Evolutionary conservation across 805 yeast genomes (phyloP).

Genomic region (Metschnikowia drakensbergensis): DNA sequence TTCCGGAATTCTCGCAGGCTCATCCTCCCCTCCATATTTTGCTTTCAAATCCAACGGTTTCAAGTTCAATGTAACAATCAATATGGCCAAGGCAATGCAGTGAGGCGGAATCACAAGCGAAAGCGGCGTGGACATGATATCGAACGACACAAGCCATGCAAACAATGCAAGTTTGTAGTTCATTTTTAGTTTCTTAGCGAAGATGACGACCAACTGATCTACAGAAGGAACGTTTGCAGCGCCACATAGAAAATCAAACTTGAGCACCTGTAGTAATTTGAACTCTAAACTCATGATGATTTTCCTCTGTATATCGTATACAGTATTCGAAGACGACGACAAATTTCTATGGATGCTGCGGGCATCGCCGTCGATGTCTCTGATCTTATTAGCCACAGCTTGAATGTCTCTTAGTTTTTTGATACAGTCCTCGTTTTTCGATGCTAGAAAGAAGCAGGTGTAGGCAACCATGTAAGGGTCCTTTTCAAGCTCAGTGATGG

Average conservation of each 20-base stretch:
- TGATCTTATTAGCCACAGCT: constrained; percentile 42
- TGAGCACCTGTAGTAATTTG: constrained; percentile 67
- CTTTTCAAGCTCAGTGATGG: constrained; percentile 25
- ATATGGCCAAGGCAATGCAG: constrained; percentile 63
- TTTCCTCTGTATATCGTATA: constrained; percentile 53
- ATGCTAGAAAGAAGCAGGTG: constrained; percentile 64
- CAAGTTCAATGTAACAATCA: constrained; percentile 57
- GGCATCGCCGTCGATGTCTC: constrained; percentile 35
- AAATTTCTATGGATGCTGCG: constrained; percentile 19
- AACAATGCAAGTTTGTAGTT: constrained; percentile 47
- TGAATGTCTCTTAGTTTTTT: constrained; percentile 68
- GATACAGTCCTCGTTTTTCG: constrained; percentile 80
- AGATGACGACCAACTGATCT: constrained; percentile 64
- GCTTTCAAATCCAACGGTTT: constrained; percentile 30
- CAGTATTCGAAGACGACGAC: constrained; percentile 12
- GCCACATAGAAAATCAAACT: constrained; percentile 74
- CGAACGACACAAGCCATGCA: constrained; percentile 77
- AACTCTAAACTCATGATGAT: constrained; percentile 61
- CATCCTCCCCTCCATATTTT: constrained; percentile 19
- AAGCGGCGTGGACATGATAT: constrained; percentile 65
- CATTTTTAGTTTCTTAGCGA: constrained; percentile 47
- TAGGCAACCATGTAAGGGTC: constrained; percentile 62
- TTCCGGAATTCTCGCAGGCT: constrained; percentile 16
- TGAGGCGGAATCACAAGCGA: constrained; percentile 71
- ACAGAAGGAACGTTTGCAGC: constrained; percentile 40